Percentiles rank a stretch among this genome's conserved stretches.
Evolutionary conservation across 331 rosid genomes (phyloP).

Genomic region (Prunus yedoensis): DNA sequence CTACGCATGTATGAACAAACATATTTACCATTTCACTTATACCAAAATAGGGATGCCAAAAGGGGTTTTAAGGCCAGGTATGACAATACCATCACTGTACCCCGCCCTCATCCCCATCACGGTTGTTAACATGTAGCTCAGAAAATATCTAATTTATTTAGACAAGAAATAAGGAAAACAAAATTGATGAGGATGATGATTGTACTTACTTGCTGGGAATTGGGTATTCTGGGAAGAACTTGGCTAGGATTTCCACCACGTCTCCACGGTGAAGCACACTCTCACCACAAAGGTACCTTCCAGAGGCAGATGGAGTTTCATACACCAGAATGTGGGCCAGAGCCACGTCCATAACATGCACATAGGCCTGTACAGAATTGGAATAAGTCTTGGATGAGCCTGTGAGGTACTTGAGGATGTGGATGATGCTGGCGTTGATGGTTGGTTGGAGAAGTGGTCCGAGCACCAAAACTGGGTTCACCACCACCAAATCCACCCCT

Average conservation of each 20-base stretch:
- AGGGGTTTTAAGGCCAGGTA: too few relatives aligned
- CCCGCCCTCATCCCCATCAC: too few relatives aligned
- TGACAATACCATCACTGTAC: too few relatives aligned
- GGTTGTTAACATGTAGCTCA: too few relatives aligned
- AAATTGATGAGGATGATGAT: neutral
- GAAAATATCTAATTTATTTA: too few relatives aligned
- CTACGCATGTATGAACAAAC: neutral
- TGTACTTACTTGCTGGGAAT: slow-evolving; percentile 70
- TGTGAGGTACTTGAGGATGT: slow-evolving; percentile 71
- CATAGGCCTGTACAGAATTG: slow-evolving; percentile 83
- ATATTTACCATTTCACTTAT: too few relatives aligned
- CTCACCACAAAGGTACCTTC: slow-evolving; percentile 78
- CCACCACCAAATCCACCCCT: slow-evolving; percentile 71
- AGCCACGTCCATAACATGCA: slow-evolving; percentile 78
- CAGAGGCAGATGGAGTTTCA: slow-evolving; percentile 73
- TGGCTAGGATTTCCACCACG: slow-evolving; percentile 71
- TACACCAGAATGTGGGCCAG: slow-evolving; percentile 72
- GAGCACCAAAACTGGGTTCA: slow-evolving; percentile 85
- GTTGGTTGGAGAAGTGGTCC: slow-evolving; percentile 79
- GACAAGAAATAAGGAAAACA: neutral
- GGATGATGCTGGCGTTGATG: slow-evolving; percentile 76
- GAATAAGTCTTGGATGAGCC: slow-evolving; percentile 85
- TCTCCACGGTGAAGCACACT: slow-evolving; percentile 84
- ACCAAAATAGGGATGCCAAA: too few relatives aligned
- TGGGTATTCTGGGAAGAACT: slow-evolving; percentile 79